Evolutionary conservation across 2,329 filamentous ascomycete genomes (phyloP), one percentile per base, ranked within the genome.

Genomic region (Plenodomus lindquistii): DNA sequence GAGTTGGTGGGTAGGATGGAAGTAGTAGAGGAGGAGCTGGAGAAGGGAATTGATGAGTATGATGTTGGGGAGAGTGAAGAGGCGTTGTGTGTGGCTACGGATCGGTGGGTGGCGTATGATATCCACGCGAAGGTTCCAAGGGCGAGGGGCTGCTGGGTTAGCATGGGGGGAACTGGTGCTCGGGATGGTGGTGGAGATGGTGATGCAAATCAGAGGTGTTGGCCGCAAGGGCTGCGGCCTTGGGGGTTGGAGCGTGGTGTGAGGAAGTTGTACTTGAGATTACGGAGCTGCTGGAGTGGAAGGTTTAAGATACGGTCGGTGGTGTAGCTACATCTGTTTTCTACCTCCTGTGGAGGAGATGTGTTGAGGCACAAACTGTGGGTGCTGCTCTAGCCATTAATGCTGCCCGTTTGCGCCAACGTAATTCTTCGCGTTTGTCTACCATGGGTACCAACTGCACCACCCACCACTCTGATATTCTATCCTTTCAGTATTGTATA

Each of bases 211-310:
- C 31, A 41, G 16, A 52, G 44, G 44, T 69, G 58, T 36, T 69
- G 58, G 53, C 64, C 65, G 1, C 47, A 52, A 35, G 49, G 47
- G 0, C 24, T 66, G 15, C 41, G 38, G 13, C 54, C 60, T 19
- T 69, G 62, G 63, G 41, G 55, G 7, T 70, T 6, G 65, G 65
- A 3, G 58, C 44, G 16, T 70, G 66, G 66, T 54, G 66, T 52
- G 66, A 69, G 40, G 61, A 67, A 22, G 57, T 57, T 4, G 50
- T 59, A 29, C 53, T 67, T 50, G 42, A 27, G 10, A 55, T 69
- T 44, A 52, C 53, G 9, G 42, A 51, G 35, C 60, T 60, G 17
- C 13, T 57, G 38, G 60, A 60, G 54, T 70, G 64, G 65, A 67
- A 63, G 43, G 40, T 61, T 22, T 67, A 57, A 37, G 11, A 15